These are phyloP conservation scores for Echria macrotheca DNA, from an alignment of 495 filamentous ascomycete species.

Conservation along the genomic window DNA sequence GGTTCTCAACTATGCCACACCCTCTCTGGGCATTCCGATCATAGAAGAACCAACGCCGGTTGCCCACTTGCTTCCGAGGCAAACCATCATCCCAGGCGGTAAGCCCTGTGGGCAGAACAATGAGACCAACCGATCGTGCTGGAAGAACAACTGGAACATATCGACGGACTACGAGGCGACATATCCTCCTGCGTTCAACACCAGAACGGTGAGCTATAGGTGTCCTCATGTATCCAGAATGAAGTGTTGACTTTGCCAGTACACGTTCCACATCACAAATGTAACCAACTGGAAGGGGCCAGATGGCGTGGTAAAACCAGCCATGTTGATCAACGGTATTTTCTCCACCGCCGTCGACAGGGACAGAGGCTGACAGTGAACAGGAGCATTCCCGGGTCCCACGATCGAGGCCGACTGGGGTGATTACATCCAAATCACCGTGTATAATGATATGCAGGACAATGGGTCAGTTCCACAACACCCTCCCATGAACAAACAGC, in stretches of 20 bases:
- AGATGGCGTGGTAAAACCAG: conserved; percentile 38
- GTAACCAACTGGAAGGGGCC: conserved; percentile 36
- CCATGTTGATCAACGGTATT: conserved; percentile 42
- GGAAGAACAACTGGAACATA: conserved; percentile 30
- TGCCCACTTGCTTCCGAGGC: conserved; percentile 15
- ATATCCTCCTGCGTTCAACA: conserved; percentile 24
- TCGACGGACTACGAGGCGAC: conserved; percentile 29
- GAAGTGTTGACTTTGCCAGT: too few relatives aligned
- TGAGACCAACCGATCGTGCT: conserved; percentile 28
- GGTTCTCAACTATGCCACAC: background rate
- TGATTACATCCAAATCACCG: conserved; percentile 51
- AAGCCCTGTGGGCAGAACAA: conserved; percentile 28
- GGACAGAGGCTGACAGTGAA: background rate
- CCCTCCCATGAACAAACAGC: too few relatives aligned
- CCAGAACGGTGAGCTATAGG: conserved; percentile 22
- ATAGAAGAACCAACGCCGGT: conserved; percentile 3
- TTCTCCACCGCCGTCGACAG: background rate
- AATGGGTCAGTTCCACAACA: too few relatives aligned
- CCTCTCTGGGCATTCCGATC: background rate
- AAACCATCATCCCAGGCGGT: conserved; percentile 25
- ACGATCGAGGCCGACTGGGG: conserved; percentile 46
- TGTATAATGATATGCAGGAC: conserved; percentile 47
- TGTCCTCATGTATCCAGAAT: conserved; percentile 14
- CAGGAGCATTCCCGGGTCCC: conserved; percentile 24
- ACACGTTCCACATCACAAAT: conserved; percentile 32